Percentiles rank a stretch among this genome's conserved stretches.
Conservation (phyloP, 371 early-diverging fungal species). For the Mucor sp. region DNA sequence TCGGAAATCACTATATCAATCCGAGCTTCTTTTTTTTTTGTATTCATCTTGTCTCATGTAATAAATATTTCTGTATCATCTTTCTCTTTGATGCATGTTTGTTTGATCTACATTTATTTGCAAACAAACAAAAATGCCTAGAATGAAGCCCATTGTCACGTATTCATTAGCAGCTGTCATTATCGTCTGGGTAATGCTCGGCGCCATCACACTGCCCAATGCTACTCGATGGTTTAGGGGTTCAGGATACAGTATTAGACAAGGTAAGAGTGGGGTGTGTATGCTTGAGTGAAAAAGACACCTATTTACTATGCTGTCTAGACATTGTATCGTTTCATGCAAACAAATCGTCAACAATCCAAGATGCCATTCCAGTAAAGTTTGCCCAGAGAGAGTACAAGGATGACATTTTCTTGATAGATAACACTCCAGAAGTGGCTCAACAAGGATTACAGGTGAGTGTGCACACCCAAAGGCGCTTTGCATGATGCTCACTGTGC, state of each 20-base stretch:
- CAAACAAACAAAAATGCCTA: slow-evolving; percentile 1
- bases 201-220: slow-evolving; percentile 21
- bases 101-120: slow-evolving; percentile 3
- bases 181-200: slow-evolving; percentile 14
- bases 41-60: not conserved
- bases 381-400: not conserved
- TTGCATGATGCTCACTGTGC: not conserved
- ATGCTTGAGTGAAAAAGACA: too few relatives aligned
- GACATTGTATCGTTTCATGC: not conserved
- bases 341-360: not conserved
- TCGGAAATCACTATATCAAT: slow-evolving; percentile 6
- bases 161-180: slow-evolving; percentile 10
- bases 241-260: slow-evolving; percentile 6
- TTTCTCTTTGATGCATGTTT: slow-evolving; percentile 6
- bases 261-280: not conserved
- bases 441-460: slow-evolving; percentile 8
- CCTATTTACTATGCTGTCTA: not conserved
- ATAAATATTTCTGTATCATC: not conserved
- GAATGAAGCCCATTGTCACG: slow-evolving; percentile 8
- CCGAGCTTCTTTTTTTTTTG: slow-evolving; percentile 3
- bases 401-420: slow-evolving; percentile 4
- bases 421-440: slow-evolving; percentile 11
- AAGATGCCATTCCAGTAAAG: not conserved
- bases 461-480: not conserved
- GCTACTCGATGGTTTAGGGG: slow-evolving; percentile 18